phyloP scores from a whole-genome alignment of 345 rosid species.

The Pseudoturritis turrita region DNA sequence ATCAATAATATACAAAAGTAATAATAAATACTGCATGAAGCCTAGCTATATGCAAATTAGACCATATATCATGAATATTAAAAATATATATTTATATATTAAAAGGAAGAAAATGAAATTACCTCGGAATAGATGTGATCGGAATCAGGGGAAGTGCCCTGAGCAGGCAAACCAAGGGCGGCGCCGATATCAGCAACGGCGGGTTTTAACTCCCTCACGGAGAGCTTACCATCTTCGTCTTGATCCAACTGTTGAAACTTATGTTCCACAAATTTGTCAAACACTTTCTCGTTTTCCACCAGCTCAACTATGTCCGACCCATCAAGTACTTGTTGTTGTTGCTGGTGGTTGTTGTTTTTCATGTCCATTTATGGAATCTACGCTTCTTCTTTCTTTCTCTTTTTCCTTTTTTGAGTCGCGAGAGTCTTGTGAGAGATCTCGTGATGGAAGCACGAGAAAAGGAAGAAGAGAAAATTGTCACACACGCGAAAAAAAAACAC shows the following conservation, averaged over 20 bases:
- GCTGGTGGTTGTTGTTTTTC: slow-evolving; percentile 15
- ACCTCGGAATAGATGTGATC: slow-evolving; percentile 89
- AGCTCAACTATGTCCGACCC: slow-evolving; percentile 90
- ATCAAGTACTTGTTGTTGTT: slow-evolving; percentile 55
- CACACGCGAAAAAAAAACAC: not conserved
- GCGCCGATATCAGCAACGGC: slow-evolving; percentile 96
- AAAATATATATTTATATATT: not conserved
- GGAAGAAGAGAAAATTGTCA: slow-evolving; percentile 10
- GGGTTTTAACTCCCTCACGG: slow-evolving; percentile 81
- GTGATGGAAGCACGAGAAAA: slow-evolving; percentile 34
- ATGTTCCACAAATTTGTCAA: slow-evolving; percentile 65
- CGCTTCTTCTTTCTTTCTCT: slow-evolving; percentile 10
- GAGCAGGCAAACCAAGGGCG: slow-evolving; percentile 84
- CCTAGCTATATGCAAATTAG: not conserved
- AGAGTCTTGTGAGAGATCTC: slow-evolving; percentile 31
- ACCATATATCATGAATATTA: not conserved
- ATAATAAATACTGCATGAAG: not conserved
- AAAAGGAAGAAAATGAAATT: not conserved
- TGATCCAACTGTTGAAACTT: slow-evolving; percentile 76
- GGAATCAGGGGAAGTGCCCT: slow-evolving; percentile 76
- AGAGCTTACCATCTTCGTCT: slow-evolving; percentile 78
- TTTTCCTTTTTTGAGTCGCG: not conserved
- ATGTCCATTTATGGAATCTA: slow-evolving; percentile 37
- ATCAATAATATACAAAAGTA: not conserved
- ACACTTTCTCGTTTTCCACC: slow-evolving; percentile 79